Evolutionary conservation across 306 rosid genomes (phyloP).

Genomic region (Prunus mongolica): DNA sequence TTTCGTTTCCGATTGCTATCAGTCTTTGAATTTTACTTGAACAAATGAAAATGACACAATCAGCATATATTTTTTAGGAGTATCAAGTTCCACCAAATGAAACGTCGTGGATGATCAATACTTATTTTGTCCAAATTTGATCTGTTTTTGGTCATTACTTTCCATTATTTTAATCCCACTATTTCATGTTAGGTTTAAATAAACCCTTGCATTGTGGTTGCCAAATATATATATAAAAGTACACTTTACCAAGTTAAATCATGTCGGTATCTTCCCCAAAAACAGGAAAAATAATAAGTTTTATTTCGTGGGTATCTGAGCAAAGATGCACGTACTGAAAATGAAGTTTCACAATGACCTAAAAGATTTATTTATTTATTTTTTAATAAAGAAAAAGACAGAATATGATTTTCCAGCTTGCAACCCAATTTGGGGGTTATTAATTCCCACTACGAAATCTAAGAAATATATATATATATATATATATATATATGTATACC

Average conservation of each 20-base stretch:
- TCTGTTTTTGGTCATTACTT: not conserved
- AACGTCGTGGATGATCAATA: not conserved
- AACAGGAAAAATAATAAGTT: not conserved
- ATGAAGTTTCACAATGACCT: not conserved
- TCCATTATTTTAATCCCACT: not conserved
- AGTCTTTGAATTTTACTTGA: not conserved
- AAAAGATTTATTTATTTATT: not conserved
- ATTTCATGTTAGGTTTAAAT: not conserved
- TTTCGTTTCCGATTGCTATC: not conserved
- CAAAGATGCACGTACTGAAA: not conserved
- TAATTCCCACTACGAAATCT: not conserved
- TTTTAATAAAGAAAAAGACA: not conserved
- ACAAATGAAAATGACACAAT: not conserved
- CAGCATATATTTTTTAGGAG: not conserved
- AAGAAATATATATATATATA: not conserved
- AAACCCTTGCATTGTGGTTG: not conserved
- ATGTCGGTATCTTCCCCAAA: not conserved
- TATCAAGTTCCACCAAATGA: not conserved
- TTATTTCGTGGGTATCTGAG: no score
- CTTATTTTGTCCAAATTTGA: no score
- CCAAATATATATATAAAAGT: not conserved
- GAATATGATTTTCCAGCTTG: not conserved
- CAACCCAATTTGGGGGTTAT: not conserved
- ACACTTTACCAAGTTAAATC: not conserved
- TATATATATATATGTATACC: slow-evolving; percentile 7